Evolutionary conservation across 2,329 filamentous ascomycete genomes (phyloP).

Genomic region (Claviceps sp.): DNA sequence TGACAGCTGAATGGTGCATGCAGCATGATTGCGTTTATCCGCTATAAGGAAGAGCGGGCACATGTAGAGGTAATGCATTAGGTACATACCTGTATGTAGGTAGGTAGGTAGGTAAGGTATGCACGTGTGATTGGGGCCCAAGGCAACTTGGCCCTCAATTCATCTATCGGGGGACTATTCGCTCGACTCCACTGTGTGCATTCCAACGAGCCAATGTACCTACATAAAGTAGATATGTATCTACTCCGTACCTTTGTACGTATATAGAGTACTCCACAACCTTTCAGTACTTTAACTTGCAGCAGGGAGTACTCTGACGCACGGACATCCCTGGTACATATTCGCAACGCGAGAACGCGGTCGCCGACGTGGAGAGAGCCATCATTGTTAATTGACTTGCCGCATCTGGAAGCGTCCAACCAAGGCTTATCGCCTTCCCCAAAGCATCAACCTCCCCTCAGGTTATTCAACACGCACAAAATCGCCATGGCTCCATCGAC

Average conservation of each 20-base stretch:
- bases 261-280: too few species aligned
- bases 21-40: background rate
- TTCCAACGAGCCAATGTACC: background rate
- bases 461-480: background rate
- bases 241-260: too few species aligned
- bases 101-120: too few species aligned
- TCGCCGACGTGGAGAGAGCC: conserved; percentile 4
- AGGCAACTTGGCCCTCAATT: background rate
- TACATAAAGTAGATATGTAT: background rate
- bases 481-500: conserved; percentile 23
- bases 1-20: background rate
- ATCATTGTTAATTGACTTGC: conserved; percentile 7
- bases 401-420: background rate
- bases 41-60: background rate
- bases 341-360: conserved; percentile 18
- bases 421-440: background rate
- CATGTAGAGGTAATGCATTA: background rate
- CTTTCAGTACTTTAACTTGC: too few species aligned
- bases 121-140: too few species aligned
- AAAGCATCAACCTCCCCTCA: background rate
- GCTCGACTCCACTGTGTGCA: background rate
- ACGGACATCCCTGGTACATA: conserved; percentile 5
- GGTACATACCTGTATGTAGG: too few species aligned
- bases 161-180: background rate
- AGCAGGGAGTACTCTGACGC: background rate